A percentile compares a stretch with the other conserved stretches of the same genome.
Evolutionary conservation across 1,284 basidiomycete genomes (phyloP).

Genomic region (Tilletia horrida): DNA sequence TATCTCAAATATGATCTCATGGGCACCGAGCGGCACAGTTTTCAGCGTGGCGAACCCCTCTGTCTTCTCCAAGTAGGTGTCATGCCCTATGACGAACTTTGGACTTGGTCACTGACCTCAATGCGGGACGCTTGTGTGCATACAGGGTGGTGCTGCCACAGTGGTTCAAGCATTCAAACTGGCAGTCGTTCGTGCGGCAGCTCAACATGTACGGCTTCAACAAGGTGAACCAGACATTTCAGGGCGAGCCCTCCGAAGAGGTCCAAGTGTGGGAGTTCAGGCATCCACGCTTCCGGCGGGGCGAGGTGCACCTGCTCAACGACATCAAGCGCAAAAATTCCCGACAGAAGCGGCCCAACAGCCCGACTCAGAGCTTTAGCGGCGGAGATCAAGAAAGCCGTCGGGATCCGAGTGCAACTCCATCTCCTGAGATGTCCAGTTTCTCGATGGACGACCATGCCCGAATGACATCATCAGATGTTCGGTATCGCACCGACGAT

Average conservation of each 20-base stretch:
- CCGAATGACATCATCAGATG: not conserved
- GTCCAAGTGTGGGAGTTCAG: conserved; percentile 51
- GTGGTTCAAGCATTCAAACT: conserved; percentile 53
- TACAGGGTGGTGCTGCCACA: conserved; percentile 39
- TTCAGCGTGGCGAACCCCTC: conserved; percentile 48
- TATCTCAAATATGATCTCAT: conserved; percentile 42
- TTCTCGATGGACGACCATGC: conserved; percentile 11
- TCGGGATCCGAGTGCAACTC: not conserved
- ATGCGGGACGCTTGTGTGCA: not conserved
- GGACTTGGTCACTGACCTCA: not conserved
- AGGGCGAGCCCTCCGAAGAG: conserved; percentile 41
- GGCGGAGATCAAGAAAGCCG: conserved; percentile 12
- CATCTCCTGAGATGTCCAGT: conserved; percentile 17
- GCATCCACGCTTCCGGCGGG: conserved; percentile 42
- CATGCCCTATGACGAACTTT: too few species aligned
- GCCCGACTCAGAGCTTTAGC: conserved; percentile 13
- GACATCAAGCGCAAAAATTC: conserved; percentile 50
- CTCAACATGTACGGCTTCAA: conserved; percentile 51
- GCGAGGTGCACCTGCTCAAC: conserved; percentile 40
- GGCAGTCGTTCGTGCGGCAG: conserved; percentile 51
- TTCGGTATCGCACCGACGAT: not conserved
- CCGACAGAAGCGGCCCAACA: conserved; percentile 29
- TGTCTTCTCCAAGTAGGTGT: conserved; percentile 34
- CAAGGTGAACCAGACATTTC: conserved; percentile 50
- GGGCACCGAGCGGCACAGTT: conserved; percentile 40